These are phyloP conservation scores for Rhodotorula sphaerocarpa DNA, from an alignment of 768 basidiomycete genomes.

Conservation along the genomic window DNA sequence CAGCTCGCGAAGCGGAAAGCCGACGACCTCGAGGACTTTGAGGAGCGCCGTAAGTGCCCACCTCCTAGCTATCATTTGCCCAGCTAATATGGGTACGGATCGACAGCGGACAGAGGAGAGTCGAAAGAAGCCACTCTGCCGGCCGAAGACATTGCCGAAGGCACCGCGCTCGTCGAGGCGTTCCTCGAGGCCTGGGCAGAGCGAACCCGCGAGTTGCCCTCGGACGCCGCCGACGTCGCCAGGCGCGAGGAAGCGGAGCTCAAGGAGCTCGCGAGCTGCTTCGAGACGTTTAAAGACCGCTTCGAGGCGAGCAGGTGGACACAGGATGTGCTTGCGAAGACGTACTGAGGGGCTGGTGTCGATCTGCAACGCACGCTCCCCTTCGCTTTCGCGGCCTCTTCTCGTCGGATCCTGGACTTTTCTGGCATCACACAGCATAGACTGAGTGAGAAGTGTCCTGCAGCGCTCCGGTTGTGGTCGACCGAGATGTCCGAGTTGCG, in stretches of 20 bases:
- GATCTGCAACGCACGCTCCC: too few species aligned
- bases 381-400: too few species aligned
- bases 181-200: conserved; percentile 63
- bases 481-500: too few species aligned
- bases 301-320: conserved; percentile 72
- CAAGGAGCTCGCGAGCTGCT: conserved; percentile 48
- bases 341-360: too few species aligned
- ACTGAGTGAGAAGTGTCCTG: too few species aligned
- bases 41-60: conserved; percentile 45
- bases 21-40: conserved; percentile 82
- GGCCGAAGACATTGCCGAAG: conserved; percentile 62
- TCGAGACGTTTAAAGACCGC: conserved; percentile 58
- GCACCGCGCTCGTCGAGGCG: conserved; percentile 69
- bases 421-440: too few species aligned
- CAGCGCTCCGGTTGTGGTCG: too few species aligned
- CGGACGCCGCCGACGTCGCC: conserved; percentile 49
- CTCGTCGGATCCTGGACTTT: too few species aligned
- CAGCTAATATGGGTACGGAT: conserved; percentile 36
- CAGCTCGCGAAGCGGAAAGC: conserved; percentile 87
- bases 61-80: background rate
- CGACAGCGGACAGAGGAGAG: too few species aligned
- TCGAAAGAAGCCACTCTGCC: conserved; percentile 10
- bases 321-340: conserved; percentile 18
- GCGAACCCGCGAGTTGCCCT: conserved; percentile 48
- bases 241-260: conserved; percentile 51